phyloP scores from a whole-genome alignment of 306 rosid genomes.

The Glycine latifolia region DNA sequence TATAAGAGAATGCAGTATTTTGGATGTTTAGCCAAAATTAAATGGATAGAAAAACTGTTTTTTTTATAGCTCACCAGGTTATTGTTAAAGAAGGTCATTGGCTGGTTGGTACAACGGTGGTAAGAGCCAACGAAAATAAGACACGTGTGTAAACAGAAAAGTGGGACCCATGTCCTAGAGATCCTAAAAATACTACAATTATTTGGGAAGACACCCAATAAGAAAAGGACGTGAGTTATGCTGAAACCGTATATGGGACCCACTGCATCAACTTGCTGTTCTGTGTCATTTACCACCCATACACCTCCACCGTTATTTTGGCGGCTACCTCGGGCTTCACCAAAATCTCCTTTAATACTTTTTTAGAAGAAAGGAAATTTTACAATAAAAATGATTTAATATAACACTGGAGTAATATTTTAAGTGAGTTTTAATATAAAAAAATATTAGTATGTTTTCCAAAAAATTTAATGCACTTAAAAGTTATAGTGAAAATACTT shows the following conservation, averaged over 20 bases:
- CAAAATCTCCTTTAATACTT: background rate
- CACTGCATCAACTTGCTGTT: conserved; percentile 58
- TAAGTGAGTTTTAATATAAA: too few relatives aligned
- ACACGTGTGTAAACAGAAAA: conserved; percentile 43
- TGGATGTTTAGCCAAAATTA: background rate
- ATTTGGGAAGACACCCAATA: conserved; percentile 59
- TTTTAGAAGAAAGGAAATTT: background rate
- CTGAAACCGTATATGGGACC: conserved; percentile 49
- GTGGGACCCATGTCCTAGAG: conserved; percentile 47
- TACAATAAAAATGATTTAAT: too few relatives aligned
- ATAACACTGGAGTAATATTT: too few relatives aligned
- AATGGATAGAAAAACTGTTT: background rate
- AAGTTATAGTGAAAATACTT: too few relatives aligned
- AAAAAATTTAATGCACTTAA: too few relatives aligned
- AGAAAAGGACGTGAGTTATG: conserved; percentile 50
- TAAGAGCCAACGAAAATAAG: background rate
- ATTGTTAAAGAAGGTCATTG: conserved; percentile 28
- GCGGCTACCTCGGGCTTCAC: conserved; percentile 49
- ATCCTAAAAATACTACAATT: conserved; percentile 60
- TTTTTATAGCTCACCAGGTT: background rate
- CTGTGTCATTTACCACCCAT: conserved; percentile 39
- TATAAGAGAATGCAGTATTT: too few relatives aligned
- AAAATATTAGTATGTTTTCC: too few relatives aligned
- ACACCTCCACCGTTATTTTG: conserved; percentile 58
- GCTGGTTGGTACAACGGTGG: conserved; percentile 23